Evolutionary conservation across 2,329 filamentous ascomycete species (phyloP).

Genomic region (Onygena corvina): DNA sequence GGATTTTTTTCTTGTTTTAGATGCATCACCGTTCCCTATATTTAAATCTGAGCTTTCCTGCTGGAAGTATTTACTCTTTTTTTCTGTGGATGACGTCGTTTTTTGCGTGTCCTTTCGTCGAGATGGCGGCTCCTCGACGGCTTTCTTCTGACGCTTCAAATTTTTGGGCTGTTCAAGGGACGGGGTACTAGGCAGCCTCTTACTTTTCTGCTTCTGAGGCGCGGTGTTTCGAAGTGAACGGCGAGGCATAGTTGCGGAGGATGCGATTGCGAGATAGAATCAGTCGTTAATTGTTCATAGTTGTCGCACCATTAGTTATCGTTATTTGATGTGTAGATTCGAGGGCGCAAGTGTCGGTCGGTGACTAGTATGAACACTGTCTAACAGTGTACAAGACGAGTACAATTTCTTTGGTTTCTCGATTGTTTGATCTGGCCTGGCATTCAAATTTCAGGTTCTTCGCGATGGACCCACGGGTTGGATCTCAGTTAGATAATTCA

Average conservation of each 20-base stretch:
- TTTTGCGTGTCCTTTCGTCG: constrained; percentile 21
- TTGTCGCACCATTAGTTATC: neutral
- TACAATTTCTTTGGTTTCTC: too few species aligned
- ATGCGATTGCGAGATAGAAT: too few species aligned
- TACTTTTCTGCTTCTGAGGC: neutral
- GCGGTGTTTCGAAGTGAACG: constrained; percentile 9
- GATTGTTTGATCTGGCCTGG: too few species aligned
- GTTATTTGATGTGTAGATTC: neutral
- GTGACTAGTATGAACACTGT: too few species aligned
- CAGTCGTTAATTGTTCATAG: neutral
- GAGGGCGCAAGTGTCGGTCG: too few species aligned
- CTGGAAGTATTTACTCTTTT: constrained; percentile 42
- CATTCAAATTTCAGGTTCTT: too few species aligned
- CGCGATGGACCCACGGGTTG: too few species aligned
- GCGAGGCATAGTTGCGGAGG: constrained; percentile 10
- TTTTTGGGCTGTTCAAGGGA: constrained; percentile 16
- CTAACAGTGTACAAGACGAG: too few species aligned
- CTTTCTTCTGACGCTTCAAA: constrained; percentile 7
- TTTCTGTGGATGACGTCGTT: constrained; percentile 27
- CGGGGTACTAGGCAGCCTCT: neutral
- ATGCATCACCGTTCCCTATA: neutral
- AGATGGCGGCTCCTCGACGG: constrained; percentile 18
- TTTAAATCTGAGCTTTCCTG: neutral
- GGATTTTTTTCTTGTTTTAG: neutral
- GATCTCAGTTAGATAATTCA: too few species aligned